These are phyloP conservation scores for Ulota crispa DNA, from an alignment of 225 moss, liverwort and hornwort species.

Conservation along the genomic window DNA sequence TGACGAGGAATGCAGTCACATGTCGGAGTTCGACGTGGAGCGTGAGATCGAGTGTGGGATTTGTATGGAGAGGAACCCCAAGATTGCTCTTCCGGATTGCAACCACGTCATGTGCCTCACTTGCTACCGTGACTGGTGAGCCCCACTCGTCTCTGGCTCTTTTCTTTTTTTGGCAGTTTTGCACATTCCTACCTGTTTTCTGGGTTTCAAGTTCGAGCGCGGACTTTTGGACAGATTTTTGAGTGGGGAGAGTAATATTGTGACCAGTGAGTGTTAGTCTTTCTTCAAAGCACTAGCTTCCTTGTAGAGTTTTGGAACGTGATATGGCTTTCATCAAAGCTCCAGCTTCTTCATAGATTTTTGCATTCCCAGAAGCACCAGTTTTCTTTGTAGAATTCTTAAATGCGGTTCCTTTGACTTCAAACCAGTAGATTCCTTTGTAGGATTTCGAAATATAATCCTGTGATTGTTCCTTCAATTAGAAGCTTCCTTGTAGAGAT, in stretches of 20 bases:
- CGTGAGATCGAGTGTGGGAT: slow-evolving; percentile 96
- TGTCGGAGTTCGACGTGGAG: slow-evolving; percentile 95
- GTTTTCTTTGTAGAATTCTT: too few species aligned
- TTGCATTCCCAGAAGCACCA: not conserved
- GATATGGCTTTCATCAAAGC: not conserved
- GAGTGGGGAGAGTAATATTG: not conserved
- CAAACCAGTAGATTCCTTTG: too few species aligned
- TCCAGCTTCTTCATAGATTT: not conserved
- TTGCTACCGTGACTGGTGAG: slow-evolving; percentile 95
- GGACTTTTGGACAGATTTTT: not conserved
- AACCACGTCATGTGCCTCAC: slow-evolving; percentile 98
- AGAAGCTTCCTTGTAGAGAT: too few species aligned
- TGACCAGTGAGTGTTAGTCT: not conserved
- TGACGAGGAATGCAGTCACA: slow-evolving; percentile 89
- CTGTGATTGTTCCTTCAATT: too few species aligned
- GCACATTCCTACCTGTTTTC: not conserved
- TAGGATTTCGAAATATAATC: too few species aligned
- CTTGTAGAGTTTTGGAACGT: not conserved
- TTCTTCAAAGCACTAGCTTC: not conserved
- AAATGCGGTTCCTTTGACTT: too few species aligned
- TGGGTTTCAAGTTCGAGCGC: not conserved
- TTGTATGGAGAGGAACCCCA: slow-evolving; percentile 94
- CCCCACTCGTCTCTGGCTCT: not conserved
- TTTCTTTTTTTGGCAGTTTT: too few species aligned
- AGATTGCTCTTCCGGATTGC: slow-evolving; percentile 96